Percentiles rank a stretch among this genome's conserved stretches.
These are phyloP conservation scores for Cladosporium oxysporum DNA, from an alignment of 2,329 filamentous ascomycete species.

Conservation along the genomic window DNA sequence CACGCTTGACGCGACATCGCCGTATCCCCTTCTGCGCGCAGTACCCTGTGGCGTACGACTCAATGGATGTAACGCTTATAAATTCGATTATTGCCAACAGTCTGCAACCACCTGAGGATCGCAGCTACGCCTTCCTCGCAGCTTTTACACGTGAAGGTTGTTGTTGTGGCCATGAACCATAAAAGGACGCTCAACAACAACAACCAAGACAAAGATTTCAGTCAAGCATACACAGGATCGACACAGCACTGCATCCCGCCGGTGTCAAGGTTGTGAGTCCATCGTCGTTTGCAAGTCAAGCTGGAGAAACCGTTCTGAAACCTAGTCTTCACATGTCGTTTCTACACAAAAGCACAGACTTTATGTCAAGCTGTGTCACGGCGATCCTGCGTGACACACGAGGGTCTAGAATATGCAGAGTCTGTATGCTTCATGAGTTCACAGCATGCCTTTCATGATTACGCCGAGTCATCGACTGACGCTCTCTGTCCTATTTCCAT, in stretches of 20 bases:
- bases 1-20: slow-evolving; percentile 16
- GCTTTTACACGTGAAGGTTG: slow-evolving; percentile 6
- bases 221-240: slow-evolving; percentile 10
- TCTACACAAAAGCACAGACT: slow-evolving; percentile 2
- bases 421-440: slow-evolving; percentile 4
- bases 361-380: slow-evolving; percentile 3
- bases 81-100: slow-evolving; percentile 9
- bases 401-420: slow-evolving; percentile 5
- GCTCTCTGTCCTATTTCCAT: not conserved
- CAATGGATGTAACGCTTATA: slow-evolving; percentile 16
- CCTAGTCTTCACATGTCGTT: slow-evolving; percentile 9
- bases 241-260: slow-evolving; percentile 2
- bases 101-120: slow-evolving; percentile 11
- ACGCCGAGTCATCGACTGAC: slow-evolving; percentile 1
- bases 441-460: slow-evolving; percentile 8
- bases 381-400: slow-evolving; percentile 5
- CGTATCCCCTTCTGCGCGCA: slow-evolving; percentile 13
- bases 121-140: slow-evolving; percentile 1
- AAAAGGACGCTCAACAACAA: slow-evolving; percentile 13
- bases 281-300: slow-evolving; percentile 7
- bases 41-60: slow-evolving; percentile 10
- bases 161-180: slow-evolving; percentile 10
- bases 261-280: slow-evolving; percentile 7
- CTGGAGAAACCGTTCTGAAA: slow-evolving; percentile 12
- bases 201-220: slow-evolving; percentile 3